Evolutionary conservation across 352 stramenopile species (phyloP).

Genomic region (Pythium folliculosum): DNA sequence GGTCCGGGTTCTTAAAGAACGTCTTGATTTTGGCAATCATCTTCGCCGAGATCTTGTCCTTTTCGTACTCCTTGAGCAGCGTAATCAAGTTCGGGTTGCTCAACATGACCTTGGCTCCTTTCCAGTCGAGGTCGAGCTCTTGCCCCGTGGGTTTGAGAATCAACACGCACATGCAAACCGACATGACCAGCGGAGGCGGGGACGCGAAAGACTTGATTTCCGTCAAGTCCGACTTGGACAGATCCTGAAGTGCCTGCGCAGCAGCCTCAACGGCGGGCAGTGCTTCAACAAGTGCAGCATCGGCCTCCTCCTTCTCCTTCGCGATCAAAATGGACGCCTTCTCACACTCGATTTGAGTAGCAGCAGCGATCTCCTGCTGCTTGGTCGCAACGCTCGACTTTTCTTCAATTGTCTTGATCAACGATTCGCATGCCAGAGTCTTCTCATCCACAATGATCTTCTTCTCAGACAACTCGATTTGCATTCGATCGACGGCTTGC

Average conservation of each 20-base stretch:
- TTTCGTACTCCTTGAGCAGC: slow-evolving; percentile 94
- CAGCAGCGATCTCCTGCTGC: slow-evolving; percentile 89
- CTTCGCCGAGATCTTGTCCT: slow-evolving; percentile 95
- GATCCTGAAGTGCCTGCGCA: slow-evolving; percentile 90
- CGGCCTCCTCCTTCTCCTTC: slow-evolving; percentile 92
- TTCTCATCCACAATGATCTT: slow-evolving; percentile 96
- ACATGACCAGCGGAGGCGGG: slow-evolving; percentile 92
- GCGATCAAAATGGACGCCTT: slow-evolving; percentile 92
- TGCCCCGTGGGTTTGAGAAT: slow-evolving; percentile 92
- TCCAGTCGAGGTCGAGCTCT: slow-evolving; percentile 91
- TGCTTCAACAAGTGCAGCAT: slow-evolving; percentile 92
- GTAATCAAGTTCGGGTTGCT: slow-evolving; percentile 91
- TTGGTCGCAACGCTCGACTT: slow-evolving; percentile 92
- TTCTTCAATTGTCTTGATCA: slow-evolving; percentile 95
- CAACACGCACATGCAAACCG: slow-evolving; percentile 91
- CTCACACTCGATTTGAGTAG: slow-evolving; percentile 90
- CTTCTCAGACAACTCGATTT: slow-evolving; percentile 92
- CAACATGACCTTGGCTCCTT: slow-evolving; percentile 95
- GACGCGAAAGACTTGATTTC: slow-evolving; percentile 96
- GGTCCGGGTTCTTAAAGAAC: slow-evolving; percentile 92
- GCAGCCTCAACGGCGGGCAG: slow-evolving; percentile 93
- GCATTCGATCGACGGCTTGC: slow-evolving; percentile 93
- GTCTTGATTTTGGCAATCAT: slow-evolving; percentile 95
- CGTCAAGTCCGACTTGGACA: slow-evolving; percentile 94
- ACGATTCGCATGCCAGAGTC: slow-evolving; percentile 87